Percentiles rank a stretch among this genome's conserved stretches.
Evolutionary conservation across 257 asterid species (phyloP).

Genomic region (Salvia rosmarinus): DNA sequence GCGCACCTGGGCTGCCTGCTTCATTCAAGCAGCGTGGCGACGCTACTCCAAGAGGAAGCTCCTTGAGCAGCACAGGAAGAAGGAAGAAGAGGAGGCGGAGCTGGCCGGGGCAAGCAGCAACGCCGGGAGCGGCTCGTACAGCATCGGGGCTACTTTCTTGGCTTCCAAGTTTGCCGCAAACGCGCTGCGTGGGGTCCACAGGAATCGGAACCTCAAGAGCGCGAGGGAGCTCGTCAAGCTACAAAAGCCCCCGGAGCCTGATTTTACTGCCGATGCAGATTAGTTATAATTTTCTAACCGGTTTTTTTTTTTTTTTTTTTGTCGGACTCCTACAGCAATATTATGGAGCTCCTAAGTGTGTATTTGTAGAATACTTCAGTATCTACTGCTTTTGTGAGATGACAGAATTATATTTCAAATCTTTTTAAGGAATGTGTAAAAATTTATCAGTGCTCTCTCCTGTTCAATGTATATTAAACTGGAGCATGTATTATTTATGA

Average conservation of each 20-base stretch:
- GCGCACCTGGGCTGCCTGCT: constrained; percentile 99
- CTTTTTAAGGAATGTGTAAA: constrained; percentile 33
- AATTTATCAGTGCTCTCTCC: constrained; percentile 8
- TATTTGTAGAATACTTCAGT: constrained; percentile 39
- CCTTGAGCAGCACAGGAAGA: constrained; percentile 71
- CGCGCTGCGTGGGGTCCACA: constrained; percentile 84
- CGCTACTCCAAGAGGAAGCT: constrained; percentile 77
- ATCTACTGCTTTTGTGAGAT: constrained; percentile 25
- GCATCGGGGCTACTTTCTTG: constrained; percentile 84
- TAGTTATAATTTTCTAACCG: constrained; percentile 30
- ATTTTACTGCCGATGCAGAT: constrained; percentile 88
- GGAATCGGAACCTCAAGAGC: constrained; percentile 84
- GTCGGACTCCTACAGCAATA: constrained; percentile 5
- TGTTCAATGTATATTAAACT: constrained; percentile 27
- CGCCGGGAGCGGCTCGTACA: constrained; percentile 56
- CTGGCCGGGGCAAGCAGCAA: constrained; percentile 48
- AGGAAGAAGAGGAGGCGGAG: constrained; percentile 77
- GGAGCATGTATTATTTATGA: not conserved
- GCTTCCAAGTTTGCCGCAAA: constrained; percentile 85
- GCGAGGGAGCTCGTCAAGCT: constrained; percentile 79
- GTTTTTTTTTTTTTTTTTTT: not conserved
- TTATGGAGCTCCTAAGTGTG: constrained; percentile 35
- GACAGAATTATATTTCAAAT: constrained; percentile 4
- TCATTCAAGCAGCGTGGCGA: constrained; percentile 97
- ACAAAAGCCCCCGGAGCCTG: constrained; percentile 95